These are phyloP conservation scores for Venturia asperata DNA, from an alignment of 2,329 filamentous ascomycete species.

Conservation along the genomic window DNA sequence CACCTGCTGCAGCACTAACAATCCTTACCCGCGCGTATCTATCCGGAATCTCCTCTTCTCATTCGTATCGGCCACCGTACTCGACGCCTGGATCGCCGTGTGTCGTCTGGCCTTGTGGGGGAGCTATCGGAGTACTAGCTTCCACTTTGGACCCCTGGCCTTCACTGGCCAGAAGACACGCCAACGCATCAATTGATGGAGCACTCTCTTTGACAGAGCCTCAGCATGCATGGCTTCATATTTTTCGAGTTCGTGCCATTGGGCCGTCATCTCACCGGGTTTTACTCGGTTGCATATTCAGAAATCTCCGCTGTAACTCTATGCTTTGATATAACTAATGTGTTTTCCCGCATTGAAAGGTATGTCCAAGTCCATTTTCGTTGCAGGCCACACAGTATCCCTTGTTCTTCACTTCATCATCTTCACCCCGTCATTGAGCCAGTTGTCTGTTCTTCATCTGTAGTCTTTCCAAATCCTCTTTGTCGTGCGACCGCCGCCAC, in stretches of 20 bases:
- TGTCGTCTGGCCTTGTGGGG: constrained; percentile 29
- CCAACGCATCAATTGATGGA: constrained; percentile 73
- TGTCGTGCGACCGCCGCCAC: constrained; percentile 14
- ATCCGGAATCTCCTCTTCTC: constrained; percentile 2
- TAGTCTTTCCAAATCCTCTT: constrained; percentile 8
- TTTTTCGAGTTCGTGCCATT: constrained; percentile 18
- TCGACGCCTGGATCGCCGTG: constrained; percentile 24
- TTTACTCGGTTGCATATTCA: constrained; percentile 25
- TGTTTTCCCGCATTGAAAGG: constrained; percentile 10
- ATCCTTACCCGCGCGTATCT: constrained; percentile 18
- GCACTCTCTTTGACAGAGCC: constrained; percentile 37
- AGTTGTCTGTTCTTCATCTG: constrained; percentile 14
- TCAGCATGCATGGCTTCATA: constrained; percentile 44
- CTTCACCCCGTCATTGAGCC: constrained; percentile 16
- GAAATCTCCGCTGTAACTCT: constrained; percentile 13
- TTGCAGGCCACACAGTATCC: constrained; percentile 18
- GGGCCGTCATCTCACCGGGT: constrained; percentile 27
- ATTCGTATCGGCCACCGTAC: constrained; percentile 10
- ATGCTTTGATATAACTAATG: constrained; percentile 18
- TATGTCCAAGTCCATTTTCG: constrained; percentile 10
- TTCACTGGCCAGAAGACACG: constrained; percentile 76
- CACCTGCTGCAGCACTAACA: constrained; percentile 15
- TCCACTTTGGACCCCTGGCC: constrained; percentile 34
- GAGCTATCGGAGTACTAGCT: constrained; percentile 27
- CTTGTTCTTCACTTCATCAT: constrained; percentile 15